phyloP scores from a whole-genome alignment of 306 rosid species.

The Dicorynia guianensis region DNA sequence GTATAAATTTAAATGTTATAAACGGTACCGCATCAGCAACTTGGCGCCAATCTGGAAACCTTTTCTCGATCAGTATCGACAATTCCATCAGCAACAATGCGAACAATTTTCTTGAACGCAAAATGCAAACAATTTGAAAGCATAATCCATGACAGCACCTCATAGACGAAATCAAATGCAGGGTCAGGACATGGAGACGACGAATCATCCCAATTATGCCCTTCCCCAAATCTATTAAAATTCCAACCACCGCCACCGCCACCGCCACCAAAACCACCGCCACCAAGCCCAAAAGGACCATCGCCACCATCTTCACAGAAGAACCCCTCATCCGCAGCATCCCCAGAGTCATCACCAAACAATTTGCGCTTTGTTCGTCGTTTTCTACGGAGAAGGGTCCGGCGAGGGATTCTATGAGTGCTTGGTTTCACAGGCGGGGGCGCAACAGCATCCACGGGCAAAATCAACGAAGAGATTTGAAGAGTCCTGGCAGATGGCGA shows the following conservation, averaged over 20 bases:
- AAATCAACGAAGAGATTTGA: conserved; percentile 66
- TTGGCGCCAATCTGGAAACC: conserved; percentile 63
- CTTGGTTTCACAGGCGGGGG: conserved; percentile 72
- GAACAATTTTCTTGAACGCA: conserved; percentile 74
- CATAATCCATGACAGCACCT: conserved; percentile 85
- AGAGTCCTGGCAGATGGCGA: conserved; percentile 29
- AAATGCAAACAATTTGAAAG: conserved; percentile 87
- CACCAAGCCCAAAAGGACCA: conserved; percentile 51
- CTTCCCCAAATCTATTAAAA: conserved; percentile 67
- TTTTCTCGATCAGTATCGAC: conserved; percentile 71
- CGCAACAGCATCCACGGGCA: conserved; percentile 68
- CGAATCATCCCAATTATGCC: conserved; percentile 69
- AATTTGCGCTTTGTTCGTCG: conserved; percentile 67
- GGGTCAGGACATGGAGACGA: conserved; percentile 73
- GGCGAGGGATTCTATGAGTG: conserved; percentile 48
- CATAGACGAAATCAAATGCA: conserved; percentile 83
- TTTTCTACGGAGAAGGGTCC: conserved; percentile 66
- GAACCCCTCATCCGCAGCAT: conserved; percentile 53
- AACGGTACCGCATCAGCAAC: conserved; percentile 56
- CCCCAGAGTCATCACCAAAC: conserved; percentile 55
- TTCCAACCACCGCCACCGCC: conserved; percentile 81
- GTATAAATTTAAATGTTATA: conserved; percentile 15
- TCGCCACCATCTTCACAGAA: conserved; percentile 61
- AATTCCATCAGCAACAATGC: conserved; percentile 62
- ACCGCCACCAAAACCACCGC: conserved; percentile 18